phyloP scores from a whole-genome alignment of 2,329 filamentous ascomycete species.

The Coniella vitis region DNA sequence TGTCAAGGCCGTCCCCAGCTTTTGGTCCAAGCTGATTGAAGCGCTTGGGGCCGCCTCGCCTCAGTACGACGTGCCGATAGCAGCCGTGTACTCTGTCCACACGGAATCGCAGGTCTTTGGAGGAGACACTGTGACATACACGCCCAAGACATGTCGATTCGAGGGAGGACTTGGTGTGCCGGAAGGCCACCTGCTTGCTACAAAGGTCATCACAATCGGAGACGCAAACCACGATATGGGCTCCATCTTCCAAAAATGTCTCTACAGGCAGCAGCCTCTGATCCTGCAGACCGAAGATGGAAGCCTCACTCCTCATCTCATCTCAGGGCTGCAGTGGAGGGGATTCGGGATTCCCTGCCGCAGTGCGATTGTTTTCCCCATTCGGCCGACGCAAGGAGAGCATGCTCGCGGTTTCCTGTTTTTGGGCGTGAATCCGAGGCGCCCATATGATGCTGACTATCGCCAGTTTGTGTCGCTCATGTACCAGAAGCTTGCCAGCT shows the following conservation, averaged over 20 bases:
- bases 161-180: slow-evolving; percentile 42
- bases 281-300: slow-evolving; percentile 38
- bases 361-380: slow-evolving; percentile 62
- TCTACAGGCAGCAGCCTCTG: slow-evolving; percentile 31
- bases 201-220: slow-evolving; percentile 29
- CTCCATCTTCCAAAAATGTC: slow-evolving; percentile 32
- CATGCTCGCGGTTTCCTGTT: slow-evolving; percentile 61
- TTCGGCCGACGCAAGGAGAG: slow-evolving; percentile 60
- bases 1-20: slow-evolving; percentile 37
- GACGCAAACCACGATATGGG: slow-evolving; percentile 32
- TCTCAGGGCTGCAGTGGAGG: slow-evolving; percentile 53
- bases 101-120: slow-evolving; percentile 27
- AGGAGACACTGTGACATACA: slow-evolving; percentile 22
- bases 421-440: slow-evolving; percentile 62
- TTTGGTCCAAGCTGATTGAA: slow-evolving; percentile 40
- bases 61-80: slow-evolving; percentile 42
- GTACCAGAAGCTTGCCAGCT: slow-evolving; percentile 54
- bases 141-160: slow-evolving; percentile 32
- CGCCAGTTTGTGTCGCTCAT: slow-evolving; percentile 55
- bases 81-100: slow-evolving; percentile 44
- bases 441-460: slow-evolving; percentile 69
- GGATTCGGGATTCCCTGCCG: slow-evolving; percentile 59
- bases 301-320: slow-evolving; percentile 49
- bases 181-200: slow-evolving; percentile 34
- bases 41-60: slow-evolving; percentile 37